Percentiles rank a stretch among this genome's conserved stretches.
Conservation (phyloP, 2,329 filamentous ascomycete species). For the Balansia obtecta region DNA sequence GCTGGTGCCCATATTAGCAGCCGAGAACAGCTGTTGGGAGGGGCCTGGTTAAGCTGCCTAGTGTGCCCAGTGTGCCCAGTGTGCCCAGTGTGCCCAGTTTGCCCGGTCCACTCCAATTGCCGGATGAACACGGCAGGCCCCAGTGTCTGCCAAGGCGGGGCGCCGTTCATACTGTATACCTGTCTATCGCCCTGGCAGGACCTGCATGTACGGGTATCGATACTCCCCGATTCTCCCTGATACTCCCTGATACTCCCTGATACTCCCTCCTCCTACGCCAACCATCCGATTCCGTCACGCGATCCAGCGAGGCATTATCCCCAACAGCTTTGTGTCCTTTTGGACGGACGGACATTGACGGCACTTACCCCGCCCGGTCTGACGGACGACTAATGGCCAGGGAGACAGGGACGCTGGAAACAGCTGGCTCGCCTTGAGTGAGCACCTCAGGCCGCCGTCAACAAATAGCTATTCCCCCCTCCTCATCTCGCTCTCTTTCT, state of each 20-base stretch:
- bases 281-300: conserved; percentile 7
- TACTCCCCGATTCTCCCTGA: too few relatives aligned
- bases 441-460: conserved; percentile 16
- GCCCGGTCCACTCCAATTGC: too few relatives aligned
- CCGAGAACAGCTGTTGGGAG: too few relatives aligned
- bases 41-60: too few relatives aligned
- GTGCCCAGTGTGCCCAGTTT: too few relatives aligned
- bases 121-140: neutral
- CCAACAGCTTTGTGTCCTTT: neutral
- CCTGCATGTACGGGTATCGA: neutral
- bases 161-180: conserved; percentile 1
- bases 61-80: too few relatives aligned
- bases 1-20: too few relatives aligned
- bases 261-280: neutral
- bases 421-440: conserved; percentile 4
- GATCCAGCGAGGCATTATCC: conserved; percentile 8
- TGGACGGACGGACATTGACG: conserved; percentile 7
- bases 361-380: conserved; percentile 32
- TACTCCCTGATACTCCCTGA: too few relatives aligned
- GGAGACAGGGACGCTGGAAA: conserved; percentile 10
- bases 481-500: conserved; percentile 9
- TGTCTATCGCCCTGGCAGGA: neutral
- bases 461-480: conserved; percentile 19
- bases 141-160: neutral
- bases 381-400: conserved; percentile 22